These are phyloP conservation scores for Solanum appendiculatum DNA, from an alignment of 257 asterid genomes.

Conservation along the genomic window DNA sequence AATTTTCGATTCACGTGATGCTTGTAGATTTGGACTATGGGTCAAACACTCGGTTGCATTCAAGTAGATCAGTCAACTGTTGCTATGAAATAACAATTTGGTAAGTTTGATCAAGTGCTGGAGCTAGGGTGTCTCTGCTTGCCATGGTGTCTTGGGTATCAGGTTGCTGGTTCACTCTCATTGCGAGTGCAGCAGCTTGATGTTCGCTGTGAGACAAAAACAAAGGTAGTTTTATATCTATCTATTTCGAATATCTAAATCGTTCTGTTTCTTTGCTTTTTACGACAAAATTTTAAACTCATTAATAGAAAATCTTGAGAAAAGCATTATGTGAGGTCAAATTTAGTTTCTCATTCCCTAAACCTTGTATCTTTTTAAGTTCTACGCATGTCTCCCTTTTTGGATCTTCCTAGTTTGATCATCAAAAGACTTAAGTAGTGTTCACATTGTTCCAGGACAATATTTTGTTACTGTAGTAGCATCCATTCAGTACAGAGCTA, in stretches of 20 bases:
- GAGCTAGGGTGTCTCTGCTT: constrained; percentile 34
- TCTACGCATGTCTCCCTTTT: not conserved
- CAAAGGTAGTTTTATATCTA: constrained; percentile 14
- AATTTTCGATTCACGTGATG: not conserved
- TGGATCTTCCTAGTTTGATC: not conserved
- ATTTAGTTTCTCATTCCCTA: not conserved
- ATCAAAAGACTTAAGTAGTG: not conserved
- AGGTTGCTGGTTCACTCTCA: constrained; percentile 17
- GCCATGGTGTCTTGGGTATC: constrained; percentile 31
- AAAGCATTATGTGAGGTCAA: not conserved
- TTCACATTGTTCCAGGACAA: constrained; percentile 23
- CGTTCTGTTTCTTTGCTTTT: not conserved
- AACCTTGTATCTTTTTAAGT: not conserved
- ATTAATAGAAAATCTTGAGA: not conserved
- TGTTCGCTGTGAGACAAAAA: constrained; percentile 30
- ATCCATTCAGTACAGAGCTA: constrained; percentile 30
- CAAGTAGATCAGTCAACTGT: constrained; percentile 30
- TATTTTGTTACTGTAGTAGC: constrained; percentile 36
- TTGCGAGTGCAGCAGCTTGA: constrained; percentile 27
- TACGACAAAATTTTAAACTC: not conserved
- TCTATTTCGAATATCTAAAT: not conserved
- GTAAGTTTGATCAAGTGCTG: constrained; percentile 21
- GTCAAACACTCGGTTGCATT: constrained; percentile 22
- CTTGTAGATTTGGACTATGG: constrained; percentile 17
- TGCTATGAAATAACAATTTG: constrained; percentile 25